A percentile compares a stretch with the other conserved stretches of the same genome.
Evolutionary conservation across 768 basidiomycete species (phyloP).

Genomic region (Naganishia randhawae): DNA sequence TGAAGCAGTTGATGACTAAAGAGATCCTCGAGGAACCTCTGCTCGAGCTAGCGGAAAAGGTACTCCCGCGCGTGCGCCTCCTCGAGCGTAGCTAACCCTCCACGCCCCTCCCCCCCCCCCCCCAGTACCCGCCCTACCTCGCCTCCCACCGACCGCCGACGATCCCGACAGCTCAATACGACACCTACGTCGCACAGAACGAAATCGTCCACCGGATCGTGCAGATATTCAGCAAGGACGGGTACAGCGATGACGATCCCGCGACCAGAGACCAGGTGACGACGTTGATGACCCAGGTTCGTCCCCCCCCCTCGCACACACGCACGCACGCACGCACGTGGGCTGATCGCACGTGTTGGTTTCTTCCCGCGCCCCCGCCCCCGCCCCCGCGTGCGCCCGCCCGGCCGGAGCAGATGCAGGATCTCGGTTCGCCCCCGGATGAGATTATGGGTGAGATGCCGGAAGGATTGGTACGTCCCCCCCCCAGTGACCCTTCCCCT

Average conservation of each 20-base stretch:
- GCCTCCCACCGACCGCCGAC: constrained; percentile 33
- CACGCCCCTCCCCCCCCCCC: neutral
- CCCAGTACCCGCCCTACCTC: constrained; percentile 49
- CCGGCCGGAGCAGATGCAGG: constrained; percentile 52
- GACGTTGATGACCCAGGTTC: constrained; percentile 10
- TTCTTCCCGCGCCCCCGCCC: too few species aligned
- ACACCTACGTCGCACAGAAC: constrained; percentile 42
- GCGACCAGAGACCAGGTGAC: constrained; percentile 30
- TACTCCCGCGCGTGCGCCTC: constrained; percentile 14
- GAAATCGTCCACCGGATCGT: constrained; percentile 43
- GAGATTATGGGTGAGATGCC: constrained; percentile 49
- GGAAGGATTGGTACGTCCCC: constrained; percentile 45
- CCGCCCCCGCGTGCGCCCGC: too few species aligned
- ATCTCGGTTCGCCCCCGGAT: constrained; percentile 48
- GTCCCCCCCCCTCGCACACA: neutral
- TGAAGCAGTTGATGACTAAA: constrained; percentile 50
- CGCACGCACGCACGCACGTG: too few species aligned
- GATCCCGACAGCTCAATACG: constrained; percentile 35
- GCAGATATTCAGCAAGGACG: constrained; percentile 38
- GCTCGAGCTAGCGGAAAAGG: constrained; percentile 48
- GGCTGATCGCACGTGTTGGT: too few species aligned
- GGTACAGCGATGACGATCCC: constrained; percentile 42
- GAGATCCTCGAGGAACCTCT: constrained; percentile 51
- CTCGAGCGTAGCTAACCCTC: too few species aligned
- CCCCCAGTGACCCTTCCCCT: neutral